Percentiles rank a stretch among this genome's conserved stretches.
phyloP scores from a whole-genome alignment of 345 rosid species.

The Pelargonium nanum region DNA sequence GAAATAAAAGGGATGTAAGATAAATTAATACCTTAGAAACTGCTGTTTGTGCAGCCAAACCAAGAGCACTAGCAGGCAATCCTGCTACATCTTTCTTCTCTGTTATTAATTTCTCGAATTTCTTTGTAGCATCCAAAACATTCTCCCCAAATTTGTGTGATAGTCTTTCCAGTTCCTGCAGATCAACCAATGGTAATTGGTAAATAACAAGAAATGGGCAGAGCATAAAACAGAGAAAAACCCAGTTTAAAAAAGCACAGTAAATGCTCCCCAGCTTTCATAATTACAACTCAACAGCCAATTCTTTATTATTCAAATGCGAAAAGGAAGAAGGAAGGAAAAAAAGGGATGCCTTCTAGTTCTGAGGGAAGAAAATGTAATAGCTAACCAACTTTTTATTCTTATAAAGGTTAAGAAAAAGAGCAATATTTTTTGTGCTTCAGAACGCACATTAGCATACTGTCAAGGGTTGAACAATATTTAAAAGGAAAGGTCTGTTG shows the following conservation, averaged over 20 bases:
- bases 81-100: conserved; percentile 81
- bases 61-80: conserved; percentile 82
- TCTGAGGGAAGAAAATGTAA: no score
- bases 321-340: not conserved
- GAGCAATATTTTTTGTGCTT: no score
- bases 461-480: no score
- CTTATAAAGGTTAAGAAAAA: no score
- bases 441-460: no score
- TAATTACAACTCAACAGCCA: no score
- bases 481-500: no score
- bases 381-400: no score
- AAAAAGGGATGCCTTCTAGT: not conserved
- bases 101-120: conserved; percentile 68
- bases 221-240: not conserved
- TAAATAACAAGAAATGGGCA: not conserved
- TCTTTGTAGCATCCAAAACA: conserved; percentile 86
- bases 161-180: conserved; percentile 69
- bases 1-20: no score
- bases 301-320: no score
- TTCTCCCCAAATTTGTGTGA: conserved; percentile 78
- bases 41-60: conserved; percentile 81
- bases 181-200: conserved; percentile 7
- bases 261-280: not conserved
- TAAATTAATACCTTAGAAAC: conserved; percentile 51
- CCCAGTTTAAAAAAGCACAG: not conserved